Evolutionary conservation across 2,329 filamentous ascomycete genomes (phyloP).

Genomic region (Sclerotiophoma versabilis): DNA sequence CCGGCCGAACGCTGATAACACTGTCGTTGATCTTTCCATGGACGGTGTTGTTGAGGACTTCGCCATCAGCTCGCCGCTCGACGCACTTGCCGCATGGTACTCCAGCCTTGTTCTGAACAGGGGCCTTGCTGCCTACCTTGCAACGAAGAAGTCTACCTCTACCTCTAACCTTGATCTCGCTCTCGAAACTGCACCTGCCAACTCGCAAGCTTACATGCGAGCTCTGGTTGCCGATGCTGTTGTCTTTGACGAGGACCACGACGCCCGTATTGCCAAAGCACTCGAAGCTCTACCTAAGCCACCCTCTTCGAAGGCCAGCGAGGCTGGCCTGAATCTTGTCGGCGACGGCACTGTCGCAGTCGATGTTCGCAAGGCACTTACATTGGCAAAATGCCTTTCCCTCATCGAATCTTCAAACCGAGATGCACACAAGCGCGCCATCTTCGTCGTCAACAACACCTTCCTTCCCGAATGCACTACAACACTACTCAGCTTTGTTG

Average conservation of each 20-base stretch:
- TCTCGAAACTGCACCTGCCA: conserved; percentile 75
- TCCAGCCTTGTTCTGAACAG: conserved; percentile 77
- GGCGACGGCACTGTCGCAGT: conserved; percentile 63
- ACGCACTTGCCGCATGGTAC: conserved; percentile 91
- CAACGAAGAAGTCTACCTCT: conserved; percentile 57
- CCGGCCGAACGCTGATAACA: conserved; percentile 72
- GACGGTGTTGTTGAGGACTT: conserved; percentile 85
- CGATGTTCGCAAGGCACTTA: conserved; percentile 65
- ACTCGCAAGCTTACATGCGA: conserved; percentile 71
- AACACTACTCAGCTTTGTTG: conserved; percentile 57
- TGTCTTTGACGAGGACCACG: conserved; percentile 61
- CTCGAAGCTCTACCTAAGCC: conserved; percentile 59
- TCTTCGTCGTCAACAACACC: conserved; percentile 50
- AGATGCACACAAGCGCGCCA: conserved; percentile 48
- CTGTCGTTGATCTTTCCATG: conserved; percentile 73
- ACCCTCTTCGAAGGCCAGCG: conserved; percentile 47
- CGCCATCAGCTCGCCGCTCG: conserved; percentile 83
- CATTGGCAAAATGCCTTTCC: conserved; percentile 65
- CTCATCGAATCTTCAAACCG: conserved; percentile 53
- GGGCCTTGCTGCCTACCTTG: conserved; percentile 70
- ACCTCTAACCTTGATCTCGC: conserved; percentile 70
- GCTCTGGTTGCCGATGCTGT: conserved; percentile 66
- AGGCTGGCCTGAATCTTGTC: conserved; percentile 53
- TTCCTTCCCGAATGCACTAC: conserved; percentile 50
- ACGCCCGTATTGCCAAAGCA: conserved; percentile 60